A percentile compares a stretch with the other conserved stretches of the same genome.
These are phyloP conservation scores for Talaromyces sp. DNA, from an alignment of 2,329 filamentous ascomycete genomes.

Conservation along the genomic window DNA sequence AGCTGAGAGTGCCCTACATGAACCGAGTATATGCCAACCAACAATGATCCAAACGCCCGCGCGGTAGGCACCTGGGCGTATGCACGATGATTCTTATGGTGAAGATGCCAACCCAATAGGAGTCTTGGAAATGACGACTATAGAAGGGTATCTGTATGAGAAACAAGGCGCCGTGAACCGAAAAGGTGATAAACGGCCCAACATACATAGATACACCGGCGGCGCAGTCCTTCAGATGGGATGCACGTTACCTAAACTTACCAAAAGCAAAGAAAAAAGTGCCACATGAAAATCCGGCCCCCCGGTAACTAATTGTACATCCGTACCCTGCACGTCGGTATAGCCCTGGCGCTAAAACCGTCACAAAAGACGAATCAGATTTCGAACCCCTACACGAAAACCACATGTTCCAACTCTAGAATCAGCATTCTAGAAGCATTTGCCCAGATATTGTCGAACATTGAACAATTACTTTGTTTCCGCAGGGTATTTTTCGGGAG, in stretches of 20 bases:
- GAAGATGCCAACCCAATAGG: background rate
- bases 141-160: background rate
- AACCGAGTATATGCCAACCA: background rate
- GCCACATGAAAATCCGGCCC: constrained; percentile 5
- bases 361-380: background rate
- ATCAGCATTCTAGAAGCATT: background rate
- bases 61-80: background rate
- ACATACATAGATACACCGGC: background rate
- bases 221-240: background rate
- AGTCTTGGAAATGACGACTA: background rate
- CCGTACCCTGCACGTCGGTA: background rate
- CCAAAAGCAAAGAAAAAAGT: background rate
- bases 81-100: background rate
- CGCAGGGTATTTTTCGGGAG: background rate
- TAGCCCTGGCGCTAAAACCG: background rate
- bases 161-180: background rate
- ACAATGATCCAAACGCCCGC: background rate
- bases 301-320: background rate
- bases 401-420: background rate
- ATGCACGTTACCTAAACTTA: background rate
- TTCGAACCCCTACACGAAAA: background rate
- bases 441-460: background rate
- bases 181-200: background rate
- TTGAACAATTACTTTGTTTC: background rate
- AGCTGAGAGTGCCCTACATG: background rate